Evolutionary conservation across 2,329 filamentous ascomycete species (phyloP).

Genomic region (Beauveria bassiana): DNA sequence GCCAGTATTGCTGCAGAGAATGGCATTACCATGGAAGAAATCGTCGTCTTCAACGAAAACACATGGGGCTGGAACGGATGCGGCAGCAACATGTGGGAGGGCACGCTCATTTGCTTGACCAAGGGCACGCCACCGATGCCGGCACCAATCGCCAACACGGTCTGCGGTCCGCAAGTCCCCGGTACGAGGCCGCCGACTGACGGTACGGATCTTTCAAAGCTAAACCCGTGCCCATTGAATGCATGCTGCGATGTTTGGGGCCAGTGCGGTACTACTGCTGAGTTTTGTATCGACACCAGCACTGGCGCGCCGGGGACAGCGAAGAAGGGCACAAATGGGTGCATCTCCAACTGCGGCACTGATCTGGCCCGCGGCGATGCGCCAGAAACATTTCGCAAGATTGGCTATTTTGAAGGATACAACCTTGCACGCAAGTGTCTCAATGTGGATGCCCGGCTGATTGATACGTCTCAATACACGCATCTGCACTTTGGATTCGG

Average conservation of each 20-base stretch:
- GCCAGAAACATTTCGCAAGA: not conserved
- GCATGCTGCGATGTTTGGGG: constrained; percentile 29
- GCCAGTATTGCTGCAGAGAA: too few species aligned
- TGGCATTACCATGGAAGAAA: too few species aligned
- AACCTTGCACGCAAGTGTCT: constrained; percentile 14
- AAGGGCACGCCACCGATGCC: too few species aligned
- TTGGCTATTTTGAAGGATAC: constrained; percentile 19
- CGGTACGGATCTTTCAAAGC: too few species aligned
- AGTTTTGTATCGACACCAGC: constrained; percentile 28
- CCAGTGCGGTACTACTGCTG: constrained; percentile 31
- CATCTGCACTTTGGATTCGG: constrained; percentile 22
- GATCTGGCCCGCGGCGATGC: constrained; percentile 16
- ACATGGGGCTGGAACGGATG: too few species aligned
- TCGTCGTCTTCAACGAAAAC: too few species aligned
- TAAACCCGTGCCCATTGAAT: too few species aligned
- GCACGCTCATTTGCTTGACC: too few species aligned
- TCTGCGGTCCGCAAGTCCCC: too few species aligned
- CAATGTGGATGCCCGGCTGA: constrained; percentile 18
- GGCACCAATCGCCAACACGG: too few species aligned
- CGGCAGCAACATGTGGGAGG: too few species aligned
- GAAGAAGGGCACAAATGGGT: constrained; percentile 18
- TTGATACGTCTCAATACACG: constrained; percentile 13
- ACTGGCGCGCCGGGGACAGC: constrained; percentile 31
- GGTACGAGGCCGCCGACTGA: too few species aligned
- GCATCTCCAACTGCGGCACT: constrained; percentile 23